Evolutionary conservation across 2,329 filamentous ascomycete species (phyloP), one percentile per base, ranked within the genome.

Genomic region (Ceratocystiopsis sp.): DNA sequence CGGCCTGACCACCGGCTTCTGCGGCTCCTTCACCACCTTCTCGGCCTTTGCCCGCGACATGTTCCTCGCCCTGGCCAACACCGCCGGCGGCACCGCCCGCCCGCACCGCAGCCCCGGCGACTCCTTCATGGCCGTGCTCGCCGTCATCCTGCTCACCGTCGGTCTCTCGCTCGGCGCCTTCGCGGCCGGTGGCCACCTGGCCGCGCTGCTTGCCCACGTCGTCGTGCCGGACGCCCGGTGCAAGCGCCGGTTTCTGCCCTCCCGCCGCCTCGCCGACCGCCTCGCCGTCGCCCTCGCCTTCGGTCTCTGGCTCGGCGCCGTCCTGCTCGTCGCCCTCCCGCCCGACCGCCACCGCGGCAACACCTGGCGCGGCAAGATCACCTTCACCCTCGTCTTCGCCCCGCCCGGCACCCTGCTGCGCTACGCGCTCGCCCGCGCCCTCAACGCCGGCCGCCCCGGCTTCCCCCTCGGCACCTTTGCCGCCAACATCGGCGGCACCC

Each of bases 391-490:
- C 21, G 76, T 86, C 2, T 91, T 95, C 53, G 82, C 85, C 1
- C 89, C 89, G 0, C 51, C 84, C 0, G 89, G 89, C 0, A 87
- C 81, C 51, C 60, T 94, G 0, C 55, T 70, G 0, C 73, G 89
- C 4, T 93, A 83, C 62, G 87, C 85, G 55, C 59, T 73, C 1
- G 81, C 81, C 0, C 55, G 82, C 8, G 59, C 65, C 19, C 69
- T 94, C n/a, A 95, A 95, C 53, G 64, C 71, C 0, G 66, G 73
- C 17, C 51, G 75, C 0, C 59, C 75, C 0, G 62, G 69, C 0
- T 95, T 95, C 51, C 89, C 89, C 0, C 59, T 95, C 0, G 89
- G 89, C 3, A 96, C 89, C 0, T 94, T 95, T 53, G 61, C 65
- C 0, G 84, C 81, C 25, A 96, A 96, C 54, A 66, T 93, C 5